Base-by-base conservation (phyloP, 2,329 filamentous ascomycete genomes). In the Alternaria sp. region DNA sequence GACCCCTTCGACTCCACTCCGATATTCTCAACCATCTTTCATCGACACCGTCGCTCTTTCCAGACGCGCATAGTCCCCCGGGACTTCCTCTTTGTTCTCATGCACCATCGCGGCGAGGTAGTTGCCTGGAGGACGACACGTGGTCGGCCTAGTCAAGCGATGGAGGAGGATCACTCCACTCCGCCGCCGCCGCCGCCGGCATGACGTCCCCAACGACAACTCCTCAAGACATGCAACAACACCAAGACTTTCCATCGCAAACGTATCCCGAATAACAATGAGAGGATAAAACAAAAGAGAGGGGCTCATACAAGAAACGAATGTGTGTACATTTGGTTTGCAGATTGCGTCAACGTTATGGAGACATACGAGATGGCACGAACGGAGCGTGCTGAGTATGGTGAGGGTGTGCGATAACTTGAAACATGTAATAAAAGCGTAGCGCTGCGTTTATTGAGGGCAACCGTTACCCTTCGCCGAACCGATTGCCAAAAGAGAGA, bases 251-350 rank as follows among this genome's bases (percentile, higher is more conserved):
- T 2, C 5, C 4, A 17, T 32, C 44, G 45, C 57, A 32, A 61
- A 60, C 51, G 58, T 56, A 55, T 61, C 5, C 28, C 43, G 4
- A 61, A 61, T 25, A 32, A 52, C 44, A 11, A 47, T 1, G 25
- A 50, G 21, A 15, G 0, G 4, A 23, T 32, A 13, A 1, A 3
- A 50, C 17, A 56, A 12, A 56, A 26, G 30, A 50, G 40, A 32
- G 2, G n/a, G 40, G 17, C 7, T 13, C 4, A 1, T 55, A 44
- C 21, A 28, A 15, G n/a, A 0, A 12, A 19, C 2, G 40, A 10
- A 0, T 5, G 19, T 4, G 40, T 0, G 12, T 15, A 2, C 2
- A 3, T 28, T 43, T 4, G 30, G n/a, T 44, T 2, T 43, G 5
- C 21, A 9, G 5, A 8, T n/a, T 46, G 12, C 25, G 40, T 45